These are phyloP conservation scores for Hymenochaete sp. DNA, from an alignment of 1,284 basidiomycete species.

Conservation along the genomic window DNA sequence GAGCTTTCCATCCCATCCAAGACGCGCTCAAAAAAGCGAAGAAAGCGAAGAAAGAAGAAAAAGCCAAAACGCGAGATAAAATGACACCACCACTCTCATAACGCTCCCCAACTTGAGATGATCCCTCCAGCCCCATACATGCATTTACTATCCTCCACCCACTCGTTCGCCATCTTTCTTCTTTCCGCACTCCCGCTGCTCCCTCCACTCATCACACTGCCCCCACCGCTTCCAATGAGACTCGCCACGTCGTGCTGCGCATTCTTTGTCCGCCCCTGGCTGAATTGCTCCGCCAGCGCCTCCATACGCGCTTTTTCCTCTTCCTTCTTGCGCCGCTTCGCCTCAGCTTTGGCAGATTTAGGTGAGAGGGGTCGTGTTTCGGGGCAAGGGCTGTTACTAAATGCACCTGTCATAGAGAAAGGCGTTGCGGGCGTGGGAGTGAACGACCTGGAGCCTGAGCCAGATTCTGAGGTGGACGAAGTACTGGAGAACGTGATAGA, in stretches of 20 bases:
- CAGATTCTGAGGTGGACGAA: neutral
- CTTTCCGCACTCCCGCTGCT: conserved; percentile 5
- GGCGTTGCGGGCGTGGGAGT: neutral
- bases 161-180: conserved; percentile 13
- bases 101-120: conserved; percentile 8
- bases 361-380: neutral
- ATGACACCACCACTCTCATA: conserved; percentile 1
- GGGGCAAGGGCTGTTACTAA: too few species aligned
- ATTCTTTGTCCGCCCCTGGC: conserved; percentile 26
- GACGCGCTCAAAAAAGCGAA: neutral
- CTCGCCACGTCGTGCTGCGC: conserved; percentile 18
- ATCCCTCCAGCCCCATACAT: conserved; percentile 13
- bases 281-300: conserved; percentile 35
- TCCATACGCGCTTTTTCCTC: conserved; percentile 34
- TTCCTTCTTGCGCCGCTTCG: conserved; percentile 39
- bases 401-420: neutral
- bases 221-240: neutral
- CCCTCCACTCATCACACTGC: too few species aligned
- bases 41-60: neutral
- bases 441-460: neutral
- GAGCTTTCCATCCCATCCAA: too few species aligned
- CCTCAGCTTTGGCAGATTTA: conserved; percentile 35
- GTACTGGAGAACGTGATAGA: neutral
- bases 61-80: too few species aligned
- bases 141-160: conserved; percentile 15